Base-by-base conservation (phyloP, 768 basidiomycete genomes). In the Fomitopsis pulvina region DNA sequence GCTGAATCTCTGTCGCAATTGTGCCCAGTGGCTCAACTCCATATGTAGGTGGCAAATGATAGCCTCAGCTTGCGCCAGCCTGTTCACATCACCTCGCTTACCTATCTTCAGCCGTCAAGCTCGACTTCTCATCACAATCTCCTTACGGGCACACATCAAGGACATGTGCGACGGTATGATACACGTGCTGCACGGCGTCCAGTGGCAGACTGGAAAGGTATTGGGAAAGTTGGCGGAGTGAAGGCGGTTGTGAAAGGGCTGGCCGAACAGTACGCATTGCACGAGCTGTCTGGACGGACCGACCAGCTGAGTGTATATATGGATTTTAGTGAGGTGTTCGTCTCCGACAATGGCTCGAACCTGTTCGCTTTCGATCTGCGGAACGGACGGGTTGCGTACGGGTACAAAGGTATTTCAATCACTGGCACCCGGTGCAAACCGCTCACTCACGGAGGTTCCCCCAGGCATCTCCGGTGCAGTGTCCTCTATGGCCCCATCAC, bases 31-130 rank as follows among this genome's bases (percentile, higher is more conserved):
- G 5, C 7, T 38, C 40, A n/a, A n/a, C n/a, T n/a, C n/a, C n/a
- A n/a, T n/a, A n/a, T n/a, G n/a, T n/a, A 87, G 85, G 65, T 85
- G 4, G 75, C 81, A n/a, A 86, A 91, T 56, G 90, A 93, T 58
- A 63, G 68, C 41, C 73, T 93, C 4, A 78, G 77, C 42, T 75
- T 93, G 14, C 83, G 91, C 12, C 85, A 86, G 56, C 88, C 88
- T 0, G 77, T 92, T 40, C 79, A 85, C 29, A 85, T 88, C 50
- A 84, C 83, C 0, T 76, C 81, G 12, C 69, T 93, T 24, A 66
- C 79, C 2, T 87, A 80, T 58, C 62, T 88, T 2, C 65, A 73
- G 5, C 60, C 73, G 3, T 69, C 71, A 54, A 26, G 57, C 10
- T 24, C 63, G 53, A n/a, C 63, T 49, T 48, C 57, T 34, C 64